Conservation (phyloP, 805 yeast species). For the Saccharomycopsis lassenensis region DNA sequence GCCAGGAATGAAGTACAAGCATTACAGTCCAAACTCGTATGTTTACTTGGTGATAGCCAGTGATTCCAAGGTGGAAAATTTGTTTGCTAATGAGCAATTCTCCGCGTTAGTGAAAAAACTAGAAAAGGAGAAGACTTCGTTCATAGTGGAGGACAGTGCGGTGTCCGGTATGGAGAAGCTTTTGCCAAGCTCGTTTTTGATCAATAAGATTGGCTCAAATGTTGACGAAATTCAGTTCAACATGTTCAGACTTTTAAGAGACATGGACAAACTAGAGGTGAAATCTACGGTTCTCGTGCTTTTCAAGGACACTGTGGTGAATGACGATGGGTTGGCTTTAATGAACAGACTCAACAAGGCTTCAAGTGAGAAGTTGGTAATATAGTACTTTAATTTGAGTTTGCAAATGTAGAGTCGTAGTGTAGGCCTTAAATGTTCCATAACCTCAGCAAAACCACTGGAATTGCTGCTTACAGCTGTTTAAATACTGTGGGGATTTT, state of each 20-base stretch:
- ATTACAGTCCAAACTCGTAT: conserved; percentile 83
- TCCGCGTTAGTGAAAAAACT: not conserved
- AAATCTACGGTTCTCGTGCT: conserved; percentile 54
- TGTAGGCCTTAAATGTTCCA: too few species aligned
- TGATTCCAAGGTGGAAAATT: not conserved
- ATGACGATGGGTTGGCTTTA: conserved; percentile 75
- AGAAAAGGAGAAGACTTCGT: conserved; percentile 2
- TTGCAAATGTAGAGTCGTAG: too few species aligned
- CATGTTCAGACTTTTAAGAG: conserved; percentile 61
- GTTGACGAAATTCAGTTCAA: conserved; percentile 62
- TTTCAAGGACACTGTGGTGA: conserved; percentile 56
- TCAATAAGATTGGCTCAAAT: too few species aligned
- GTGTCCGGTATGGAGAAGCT: not conserved
- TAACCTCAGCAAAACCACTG: too few species aligned
- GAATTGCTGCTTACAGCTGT: too few species aligned
- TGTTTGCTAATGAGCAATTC: conserved; percentile 4
- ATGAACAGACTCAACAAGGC: conserved; percentile 89
- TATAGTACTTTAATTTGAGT: too few species aligned
- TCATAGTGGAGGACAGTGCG: not conserved
- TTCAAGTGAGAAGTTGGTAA: conserved; percentile 52
- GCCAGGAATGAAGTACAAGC: conserved; percentile 97
- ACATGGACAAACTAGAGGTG: conserved; percentile 58
- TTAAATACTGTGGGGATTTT: too few species aligned
- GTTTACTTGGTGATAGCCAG: conserved; percentile 47
- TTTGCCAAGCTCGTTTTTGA: too few species aligned